Evolutionary conservation across 1,284 basidiomycete genomes (phyloP).

Genomic region (Fomitopsis palustris): DNA sequence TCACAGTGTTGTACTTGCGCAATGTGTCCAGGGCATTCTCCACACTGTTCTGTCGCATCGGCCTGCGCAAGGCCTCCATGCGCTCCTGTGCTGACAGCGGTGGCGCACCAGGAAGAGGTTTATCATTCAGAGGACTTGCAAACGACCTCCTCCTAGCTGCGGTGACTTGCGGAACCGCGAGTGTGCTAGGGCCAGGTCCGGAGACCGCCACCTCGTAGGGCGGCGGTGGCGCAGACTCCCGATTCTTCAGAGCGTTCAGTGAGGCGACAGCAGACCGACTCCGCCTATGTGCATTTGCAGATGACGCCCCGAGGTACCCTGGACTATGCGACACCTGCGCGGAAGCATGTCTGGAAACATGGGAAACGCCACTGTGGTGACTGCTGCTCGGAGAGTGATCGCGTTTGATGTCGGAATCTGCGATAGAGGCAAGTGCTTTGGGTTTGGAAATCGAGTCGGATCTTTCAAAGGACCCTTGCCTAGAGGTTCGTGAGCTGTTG

Average conservation of each 20-base stretch:
- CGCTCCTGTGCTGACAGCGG: conserved; percentile 6
- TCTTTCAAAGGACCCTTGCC: background rate
- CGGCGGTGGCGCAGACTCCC: conserved; percentile 16
- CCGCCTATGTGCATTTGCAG: conserved; percentile 11
- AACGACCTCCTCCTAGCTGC: background rate
- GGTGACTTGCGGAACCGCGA: background rate
- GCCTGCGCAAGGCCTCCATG: conserved; percentile 13
- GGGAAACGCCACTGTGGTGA: background rate
- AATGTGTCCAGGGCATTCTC: conserved; percentile 44
- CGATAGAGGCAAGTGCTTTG: background rate
- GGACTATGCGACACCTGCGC: background rate
- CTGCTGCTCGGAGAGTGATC: background rate
- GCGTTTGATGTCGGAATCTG: background rate
- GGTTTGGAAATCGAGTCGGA: conserved; percentile 10
- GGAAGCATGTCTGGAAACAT: background rate
- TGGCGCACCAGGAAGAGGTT: background rate
- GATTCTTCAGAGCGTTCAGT: background rate
- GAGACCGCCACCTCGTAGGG: conserved; percentile 16
- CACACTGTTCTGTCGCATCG: conserved; percentile 26
- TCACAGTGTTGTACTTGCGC: conserved; percentile 45
- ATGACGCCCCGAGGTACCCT: conserved; percentile 5
- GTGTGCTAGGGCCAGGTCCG: background rate
- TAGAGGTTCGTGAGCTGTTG: conserved; percentile 12
- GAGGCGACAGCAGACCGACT: conserved; percentile 17
- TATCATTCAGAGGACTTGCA: background rate